phyloP scores from a whole-genome alignment of 768 basidiomycete genomes.

The Boletellus emodensis region DNA sequence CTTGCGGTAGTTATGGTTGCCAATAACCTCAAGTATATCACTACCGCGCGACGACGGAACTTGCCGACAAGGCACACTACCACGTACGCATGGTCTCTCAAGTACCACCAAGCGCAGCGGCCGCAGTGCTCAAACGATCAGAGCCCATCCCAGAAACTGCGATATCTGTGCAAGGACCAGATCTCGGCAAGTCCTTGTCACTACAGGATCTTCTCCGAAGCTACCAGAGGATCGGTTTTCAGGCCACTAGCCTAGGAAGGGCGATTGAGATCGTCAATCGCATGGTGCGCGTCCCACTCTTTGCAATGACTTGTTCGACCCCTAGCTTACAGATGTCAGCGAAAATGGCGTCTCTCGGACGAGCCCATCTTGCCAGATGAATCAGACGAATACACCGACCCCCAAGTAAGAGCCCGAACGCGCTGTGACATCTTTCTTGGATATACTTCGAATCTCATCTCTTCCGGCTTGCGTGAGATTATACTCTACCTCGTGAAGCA shows the following conservation, averaged over 20 bases:
- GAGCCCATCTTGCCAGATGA: slow-evolving; percentile 73
- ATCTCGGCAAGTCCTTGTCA: slow-evolving; percentile 68
- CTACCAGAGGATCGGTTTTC: slow-evolving; percentile 93
- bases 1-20: not conserved
- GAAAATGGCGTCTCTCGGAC: slow-evolving; percentile 85
- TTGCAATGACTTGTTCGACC: not conserved
- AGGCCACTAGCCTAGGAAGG: slow-evolving; percentile 87
- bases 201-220: slow-evolving; percentile 67
- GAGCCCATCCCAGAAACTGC: slow-evolving; percentile 64
- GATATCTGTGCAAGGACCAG: slow-evolving; percentile 78
- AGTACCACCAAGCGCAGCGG: slow-evolving; percentile 59
- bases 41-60: slow-evolving; percentile 13
- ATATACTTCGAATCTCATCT: slow-evolving; percentile 98
- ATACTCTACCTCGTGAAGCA: slow-evolving; percentile 92
- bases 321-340: slow-evolving; percentile 39
- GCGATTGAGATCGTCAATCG: slow-evolving; percentile 89
- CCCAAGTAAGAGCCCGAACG: slow-evolving; percentile 60
- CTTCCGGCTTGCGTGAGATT: slow-evolving; percentile 92
- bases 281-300: slow-evolving; percentile 58
- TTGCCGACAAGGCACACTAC: slow-evolving; percentile 20
- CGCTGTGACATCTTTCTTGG: slow-evolving; percentile 91
- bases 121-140: slow-evolving; percentile 75
- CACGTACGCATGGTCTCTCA: slow-evolving; percentile 9
- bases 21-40: not conserved
- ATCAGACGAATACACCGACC: slow-evolving; percentile 56